These are phyloP conservation scores for Musa troglodytarum DNA, from an alignment of 176 grass and related monocot genomes.

Conservation along the genomic window DNA sequence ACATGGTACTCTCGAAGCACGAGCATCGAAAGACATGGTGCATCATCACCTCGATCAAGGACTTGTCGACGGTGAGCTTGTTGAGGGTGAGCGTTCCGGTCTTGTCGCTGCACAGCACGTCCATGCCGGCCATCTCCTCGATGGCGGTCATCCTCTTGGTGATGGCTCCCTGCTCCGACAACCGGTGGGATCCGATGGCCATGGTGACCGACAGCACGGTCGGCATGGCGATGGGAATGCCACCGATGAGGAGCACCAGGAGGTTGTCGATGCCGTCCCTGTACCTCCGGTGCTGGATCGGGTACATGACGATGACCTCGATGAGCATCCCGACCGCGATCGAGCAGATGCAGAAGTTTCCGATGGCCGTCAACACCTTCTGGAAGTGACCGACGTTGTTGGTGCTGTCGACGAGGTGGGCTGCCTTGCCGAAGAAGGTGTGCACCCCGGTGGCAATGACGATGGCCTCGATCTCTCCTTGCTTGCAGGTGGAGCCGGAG, in stretches of 20 bases:
- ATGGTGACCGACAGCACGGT: slow-evolving; percentile 96
- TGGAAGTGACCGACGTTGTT: slow-evolving; percentile 30
- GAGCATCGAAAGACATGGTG: background rate
- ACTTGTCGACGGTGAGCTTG: slow-evolving; percentile 94
- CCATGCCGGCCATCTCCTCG: slow-evolving; percentile 99
- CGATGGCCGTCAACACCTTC: slow-evolving; percentile 24
- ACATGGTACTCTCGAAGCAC: background rate
- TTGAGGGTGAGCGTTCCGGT: slow-evolving; percentile 92
- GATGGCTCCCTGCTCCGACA: slow-evolving; percentile 85
- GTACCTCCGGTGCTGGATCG: slow-evolving; percentile 32
- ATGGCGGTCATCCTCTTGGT: slow-evolving; percentile 99
- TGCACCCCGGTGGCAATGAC: slow-evolving; percentile 29
- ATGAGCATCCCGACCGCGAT: slow-evolving; percentile 16
- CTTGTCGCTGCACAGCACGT: slow-evolving; percentile 95
- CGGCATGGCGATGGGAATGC: slow-evolving; percentile 94
- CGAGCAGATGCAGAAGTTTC: slow-evolving; percentile 28
- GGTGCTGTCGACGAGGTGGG: slow-evolving; percentile 30
- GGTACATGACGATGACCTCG: slow-evolving; percentile 29
- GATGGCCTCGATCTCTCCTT: slow-evolving; percentile 25
- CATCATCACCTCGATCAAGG: slow-evolving; percentile 45
- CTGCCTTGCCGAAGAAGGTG: slow-evolving; percentile 29
- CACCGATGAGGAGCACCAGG: slow-evolving; percentile 88
- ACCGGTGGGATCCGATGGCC: slow-evolving; percentile 90
- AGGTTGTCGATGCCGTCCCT: slow-evolving; percentile 87
- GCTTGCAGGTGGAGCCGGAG: slow-evolving; percentile 31